These are phyloP conservation scores for Aphanomyces cochlioides DNA, from an alignment of 352 stramenopile genomes.

Conservation along the genomic window DNA sequence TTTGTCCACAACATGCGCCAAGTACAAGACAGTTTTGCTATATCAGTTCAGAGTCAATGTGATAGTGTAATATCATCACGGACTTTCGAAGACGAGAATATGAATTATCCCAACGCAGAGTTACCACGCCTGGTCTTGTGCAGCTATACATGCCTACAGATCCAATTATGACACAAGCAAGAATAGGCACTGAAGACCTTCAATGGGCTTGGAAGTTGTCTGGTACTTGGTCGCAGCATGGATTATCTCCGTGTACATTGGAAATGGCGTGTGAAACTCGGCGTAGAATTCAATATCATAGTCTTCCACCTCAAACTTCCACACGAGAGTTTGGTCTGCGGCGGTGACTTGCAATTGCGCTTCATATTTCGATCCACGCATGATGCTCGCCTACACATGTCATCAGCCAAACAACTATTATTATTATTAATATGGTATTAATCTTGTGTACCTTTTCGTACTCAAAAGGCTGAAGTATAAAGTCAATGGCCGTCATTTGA, in stretches of 20 bases:
- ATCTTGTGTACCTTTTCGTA: slow-evolving; percentile 51
- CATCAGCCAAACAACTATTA: neutral
- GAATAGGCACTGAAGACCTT: slow-evolving; percentile 33
- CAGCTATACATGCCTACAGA: slow-evolving; percentile 50
- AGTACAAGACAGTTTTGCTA: slow-evolving; percentile 76
- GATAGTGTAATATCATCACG: neutral
- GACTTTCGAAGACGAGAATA: slow-evolving; percentile 72
- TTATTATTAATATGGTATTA: no score
- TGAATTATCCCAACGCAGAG: slow-evolving; percentile 74
- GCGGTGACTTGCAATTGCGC: slow-evolving; percentile 46
- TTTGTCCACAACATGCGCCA: slow-evolving; percentile 60
- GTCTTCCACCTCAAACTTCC: slow-evolving; percentile 80
- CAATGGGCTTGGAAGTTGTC: slow-evolving; percentile 39
- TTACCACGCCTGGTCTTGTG: slow-evolving; percentile 48
- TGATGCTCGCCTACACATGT: slow-evolving; percentile 21
- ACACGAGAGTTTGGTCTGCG: slow-evolving; percentile 62
- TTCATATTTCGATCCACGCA: slow-evolving; percentile 54
- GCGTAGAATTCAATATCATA: slow-evolving; percentile 78
- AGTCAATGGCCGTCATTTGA: slow-evolving; percentile 79
- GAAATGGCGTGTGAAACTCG: slow-evolving; percentile 38
- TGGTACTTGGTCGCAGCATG: slow-evolving; percentile 50
- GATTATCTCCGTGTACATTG: slow-evolving; percentile 42
- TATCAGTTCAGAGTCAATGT: neutral
- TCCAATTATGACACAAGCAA: neutral
- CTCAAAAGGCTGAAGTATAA: slow-evolving; percentile 76